Percentiles rank a stretch among this genome's conserved stretches.
These are phyloP conservation scores for Kalanchoe fedtschenkoi DNA, from an alignment of 164 flowering plant species.

Conservation along the genomic window DNA sequence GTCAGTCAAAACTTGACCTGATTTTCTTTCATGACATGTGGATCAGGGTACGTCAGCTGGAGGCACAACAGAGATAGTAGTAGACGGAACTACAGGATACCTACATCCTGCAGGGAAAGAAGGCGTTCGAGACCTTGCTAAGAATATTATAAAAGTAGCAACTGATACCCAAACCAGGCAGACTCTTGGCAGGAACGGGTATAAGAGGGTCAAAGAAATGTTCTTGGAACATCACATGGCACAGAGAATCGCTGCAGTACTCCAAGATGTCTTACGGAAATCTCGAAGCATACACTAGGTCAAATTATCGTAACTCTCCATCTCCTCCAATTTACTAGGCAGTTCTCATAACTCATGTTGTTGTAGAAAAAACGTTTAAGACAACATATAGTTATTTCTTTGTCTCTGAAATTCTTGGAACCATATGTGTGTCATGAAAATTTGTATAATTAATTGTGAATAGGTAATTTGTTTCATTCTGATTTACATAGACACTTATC, in stretches of 20 bases:
- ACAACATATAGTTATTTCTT: no score
- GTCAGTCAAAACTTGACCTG: no score
- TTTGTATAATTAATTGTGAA: no score
- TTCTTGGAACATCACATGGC: constrained; percentile 86
- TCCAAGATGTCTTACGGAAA: constrained; percentile 57
- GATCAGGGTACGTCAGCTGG: constrained; percentile 95
- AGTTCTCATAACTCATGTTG: no score
- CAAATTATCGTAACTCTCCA: no score
- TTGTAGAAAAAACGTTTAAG: no score
- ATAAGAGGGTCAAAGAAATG: constrained; percentile 66
- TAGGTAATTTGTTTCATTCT: no score
- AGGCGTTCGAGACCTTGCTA: constrained; percentile 66
- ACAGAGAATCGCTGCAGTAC: constrained; percentile 60
- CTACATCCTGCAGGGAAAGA: constrained; percentile 86
- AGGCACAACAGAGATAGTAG: constrained; percentile 89
- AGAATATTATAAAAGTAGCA: constrained; percentile 71
- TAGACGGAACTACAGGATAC: constrained; percentile 74
- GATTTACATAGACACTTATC: no score
- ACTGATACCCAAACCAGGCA: constrained; percentile 60
- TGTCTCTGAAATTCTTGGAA: no score
- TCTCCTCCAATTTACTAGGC: no score
- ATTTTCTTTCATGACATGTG: background rate
- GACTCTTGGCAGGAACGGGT: constrained; percentile 77
- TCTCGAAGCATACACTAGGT: background rate
- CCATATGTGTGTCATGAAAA: background rate